Percentiles rank a stretch among this genome's conserved stretches.
Conservation (phyloP, 2,329 filamentous ascomycete species). For the Tolypocladium ovalisporum region DNA sequence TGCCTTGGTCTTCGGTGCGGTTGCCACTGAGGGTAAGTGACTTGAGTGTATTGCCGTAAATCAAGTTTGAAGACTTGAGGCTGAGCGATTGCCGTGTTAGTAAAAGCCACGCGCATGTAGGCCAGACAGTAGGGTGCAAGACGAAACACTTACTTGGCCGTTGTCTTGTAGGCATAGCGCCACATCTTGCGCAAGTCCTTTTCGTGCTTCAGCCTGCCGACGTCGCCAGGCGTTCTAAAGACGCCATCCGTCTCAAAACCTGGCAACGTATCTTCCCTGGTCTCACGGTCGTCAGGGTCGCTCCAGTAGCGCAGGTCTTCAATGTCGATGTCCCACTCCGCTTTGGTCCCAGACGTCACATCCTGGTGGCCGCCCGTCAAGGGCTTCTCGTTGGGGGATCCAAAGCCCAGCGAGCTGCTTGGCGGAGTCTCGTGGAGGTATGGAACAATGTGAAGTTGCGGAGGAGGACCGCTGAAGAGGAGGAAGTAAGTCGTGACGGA, state of each 20-base stretch:
- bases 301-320: slow-evolving; percentile 23
- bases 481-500: slow-evolving; percentile 32
- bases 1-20: slow-evolving; percentile 18
- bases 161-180: slow-evolving; percentile 28
- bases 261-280: slow-evolving; percentile 21
- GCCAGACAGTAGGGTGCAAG: not conserved
- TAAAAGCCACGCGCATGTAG: no score
- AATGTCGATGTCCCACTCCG: slow-evolving; percentile 22
- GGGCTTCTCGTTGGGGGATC: not conserved
- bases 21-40: slow-evolving; percentile 30
- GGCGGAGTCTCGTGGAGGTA: slow-evolving; percentile 10
- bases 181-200: slow-evolving; percentile 31
- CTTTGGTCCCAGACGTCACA: slow-evolving; percentile 7
- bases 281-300: slow-evolving; percentile 23
- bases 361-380: slow-evolving; percentile 3
- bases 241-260: slow-evolving; percentile 26
- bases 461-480: slow-evolving; percentile 24
- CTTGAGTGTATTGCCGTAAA: slow-evolving; percentile 47
- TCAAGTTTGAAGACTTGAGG: slow-evolving; percentile 33
- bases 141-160: slow-evolving; percentile 25
- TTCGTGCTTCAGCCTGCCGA: slow-evolving; percentile 25
- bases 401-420: not conserved
- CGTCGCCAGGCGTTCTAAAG: slow-evolving; percentile 17
- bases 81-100: slow-evolving; percentile 16
- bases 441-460: slow-evolving; percentile 23